Conservation (phyloP, 1,139 yeast genomes). For the Magnusiomyces clavatus region DNA sequence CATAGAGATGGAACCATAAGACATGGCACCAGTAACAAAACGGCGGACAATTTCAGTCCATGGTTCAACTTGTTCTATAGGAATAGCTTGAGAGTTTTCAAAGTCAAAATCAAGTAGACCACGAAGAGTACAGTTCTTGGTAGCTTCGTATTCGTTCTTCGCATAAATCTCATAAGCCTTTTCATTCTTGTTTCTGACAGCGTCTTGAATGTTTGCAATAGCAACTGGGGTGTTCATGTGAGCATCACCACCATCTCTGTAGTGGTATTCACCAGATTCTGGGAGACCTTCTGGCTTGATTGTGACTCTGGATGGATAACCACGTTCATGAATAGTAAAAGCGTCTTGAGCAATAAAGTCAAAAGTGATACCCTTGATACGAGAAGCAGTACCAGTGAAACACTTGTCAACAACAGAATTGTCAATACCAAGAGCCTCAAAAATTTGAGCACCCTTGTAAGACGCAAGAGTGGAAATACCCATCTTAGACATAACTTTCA, state of each 20-base stretch:
- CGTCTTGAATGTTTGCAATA: constrained; percentile 91
- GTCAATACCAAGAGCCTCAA: constrained; percentile 94
- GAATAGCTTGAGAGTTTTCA: constrained; percentile 63
- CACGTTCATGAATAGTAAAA: constrained; percentile 84
- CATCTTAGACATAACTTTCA: constrained; percentile 98
- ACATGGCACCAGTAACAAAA: constrained; percentile 98
- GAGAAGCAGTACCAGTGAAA: constrained; percentile 94
- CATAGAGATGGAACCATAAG: constrained; percentile 97
- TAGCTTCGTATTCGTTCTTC: constrained; percentile 85
- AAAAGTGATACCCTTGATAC: constrained; percentile 92
- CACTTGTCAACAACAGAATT: constrained; percentile 92
- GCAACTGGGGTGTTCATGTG: constrained; percentile 94
- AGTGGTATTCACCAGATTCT: constrained; percentile 95
- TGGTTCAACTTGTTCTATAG: constrained; percentile 96
- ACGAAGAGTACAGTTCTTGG: constrained; percentile 85
- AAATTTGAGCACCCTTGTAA: constrained; percentile 97
- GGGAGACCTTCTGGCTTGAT: constrained; percentile 70
- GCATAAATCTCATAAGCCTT: constrained; percentile 86
- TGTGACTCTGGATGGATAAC: constrained; percentile 73
- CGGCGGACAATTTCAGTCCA: constrained; percentile 99
- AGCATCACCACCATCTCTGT: constrained; percentile 98
- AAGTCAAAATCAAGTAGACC: constrained; percentile 88
- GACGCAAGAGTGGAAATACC: constrained; percentile 97
- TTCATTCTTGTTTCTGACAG: constrained; percentile 93
- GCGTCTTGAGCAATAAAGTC: constrained; percentile 97